Conservation (phyloP, 2,329 filamentous ascomycete species). For the Diaporthe vexans region DNA sequence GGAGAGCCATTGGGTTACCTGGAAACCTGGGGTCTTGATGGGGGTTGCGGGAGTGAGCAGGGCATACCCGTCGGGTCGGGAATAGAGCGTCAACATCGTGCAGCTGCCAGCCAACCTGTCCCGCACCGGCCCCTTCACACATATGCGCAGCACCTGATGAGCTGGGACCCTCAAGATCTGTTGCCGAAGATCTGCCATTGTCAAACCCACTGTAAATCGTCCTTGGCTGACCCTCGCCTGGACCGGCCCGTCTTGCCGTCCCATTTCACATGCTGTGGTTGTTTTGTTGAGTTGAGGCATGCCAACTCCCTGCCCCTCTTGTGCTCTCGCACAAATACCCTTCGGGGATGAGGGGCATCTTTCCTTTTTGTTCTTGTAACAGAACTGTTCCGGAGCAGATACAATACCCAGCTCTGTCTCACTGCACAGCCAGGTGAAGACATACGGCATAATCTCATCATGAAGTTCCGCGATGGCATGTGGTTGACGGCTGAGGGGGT, state of each 20-base stretch:
- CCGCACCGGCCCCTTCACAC: background rate
- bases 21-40: background rate
- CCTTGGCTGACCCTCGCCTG: conserved; percentile 9
- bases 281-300: conserved; percentile 34
- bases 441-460: conserved; percentile 46
- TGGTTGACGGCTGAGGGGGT: conserved; percentile 75
- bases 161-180: background rate
- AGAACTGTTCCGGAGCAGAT: background rate
- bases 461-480: conserved; percentile 77
- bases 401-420: background rate
- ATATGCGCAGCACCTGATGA: conserved; percentile 19
- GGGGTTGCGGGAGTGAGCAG: background rate
- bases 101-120: background rate
- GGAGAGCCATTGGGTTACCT: no score
- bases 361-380: no score
- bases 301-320: conserved; percentile 31
- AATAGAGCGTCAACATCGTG: background rate
- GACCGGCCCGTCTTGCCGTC: conserved; percentile 44
- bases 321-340: background rate
- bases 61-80: conserved; percentile 34
- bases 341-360: conserved; percentile 13
- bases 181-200: conserved; percentile 39
- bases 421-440: background rate
- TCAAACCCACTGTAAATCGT: conserved; percentile 20
- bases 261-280: conserved; percentile 43